Percentiles rank a stretch among this genome's conserved stretches.
Evolutionary conservation across 257 asterid species (phyloP).

Genomic region (Solanum pennellii): DNA sequence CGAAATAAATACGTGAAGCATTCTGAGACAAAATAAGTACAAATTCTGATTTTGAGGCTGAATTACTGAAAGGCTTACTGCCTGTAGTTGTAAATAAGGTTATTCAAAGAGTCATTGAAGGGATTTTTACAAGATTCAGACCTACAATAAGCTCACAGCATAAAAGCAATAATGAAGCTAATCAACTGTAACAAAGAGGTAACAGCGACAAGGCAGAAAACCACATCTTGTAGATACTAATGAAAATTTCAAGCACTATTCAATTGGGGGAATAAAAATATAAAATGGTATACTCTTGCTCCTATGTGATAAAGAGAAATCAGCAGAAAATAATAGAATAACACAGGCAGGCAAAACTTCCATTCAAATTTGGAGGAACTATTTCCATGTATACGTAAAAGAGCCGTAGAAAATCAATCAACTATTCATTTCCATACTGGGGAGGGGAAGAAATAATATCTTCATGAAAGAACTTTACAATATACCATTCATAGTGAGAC

Average conservation of each 20-base stretch:
- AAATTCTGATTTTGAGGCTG: background rate
- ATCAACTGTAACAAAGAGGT: background rate
- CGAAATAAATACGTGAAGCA: background rate
- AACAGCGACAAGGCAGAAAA: background rate
- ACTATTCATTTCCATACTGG: background rate
- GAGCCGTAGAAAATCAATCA: background rate
- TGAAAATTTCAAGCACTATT: background rate
- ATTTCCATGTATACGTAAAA: background rate
- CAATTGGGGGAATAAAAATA: background rate
- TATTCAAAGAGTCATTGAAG: background rate
- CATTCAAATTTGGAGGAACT: background rate
- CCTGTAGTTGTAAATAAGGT: background rate
- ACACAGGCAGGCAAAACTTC: background rate
- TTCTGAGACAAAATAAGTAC: background rate
- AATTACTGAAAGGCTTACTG: background rate
- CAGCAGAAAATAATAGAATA: background rate
- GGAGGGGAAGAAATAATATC: background rate
- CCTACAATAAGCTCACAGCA: background rate
- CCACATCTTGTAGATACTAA: background rate
- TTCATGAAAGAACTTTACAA: background rate
- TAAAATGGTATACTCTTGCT: background rate
- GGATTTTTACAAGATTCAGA: background rate
- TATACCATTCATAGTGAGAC: background rate
- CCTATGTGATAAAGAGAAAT: background rate
- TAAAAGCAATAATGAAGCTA: background rate